phyloP scores from a whole-genome alignment of 352 stramenopile genomes.

The Saprolegnia parasitica region DNA sequence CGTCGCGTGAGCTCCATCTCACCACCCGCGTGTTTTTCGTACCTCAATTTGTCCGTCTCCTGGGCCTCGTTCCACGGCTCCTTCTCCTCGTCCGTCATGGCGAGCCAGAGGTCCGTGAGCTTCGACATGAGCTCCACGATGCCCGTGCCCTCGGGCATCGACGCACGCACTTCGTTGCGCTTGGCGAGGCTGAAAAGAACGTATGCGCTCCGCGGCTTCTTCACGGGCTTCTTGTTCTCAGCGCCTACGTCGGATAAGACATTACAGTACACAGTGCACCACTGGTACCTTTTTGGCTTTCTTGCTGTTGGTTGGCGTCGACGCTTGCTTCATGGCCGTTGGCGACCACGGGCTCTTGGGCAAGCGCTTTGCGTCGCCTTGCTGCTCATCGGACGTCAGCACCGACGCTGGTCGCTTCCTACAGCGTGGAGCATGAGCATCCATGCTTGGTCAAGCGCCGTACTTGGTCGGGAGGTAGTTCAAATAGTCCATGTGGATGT shows the following conservation, averaged over 20 bases:
- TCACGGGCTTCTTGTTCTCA: constrained; percentile 32
- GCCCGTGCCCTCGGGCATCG: constrained; percentile 39
- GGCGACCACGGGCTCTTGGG: constrained; percentile 62
- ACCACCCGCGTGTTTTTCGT: constrained; percentile 28
- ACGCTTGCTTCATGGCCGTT: constrained; percentile 60
- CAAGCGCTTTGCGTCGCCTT: constrained; percentile 34
- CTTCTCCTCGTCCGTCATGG: constrained; percentile 50
- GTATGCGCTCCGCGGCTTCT: constrained; percentile 53
- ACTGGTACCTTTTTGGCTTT: constrained; percentile 48
- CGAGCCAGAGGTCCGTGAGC: constrained; percentile 52
- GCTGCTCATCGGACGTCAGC: constrained; percentile 40
- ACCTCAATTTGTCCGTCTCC: constrained; percentile 55
- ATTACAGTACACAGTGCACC: constrained; percentile 26
- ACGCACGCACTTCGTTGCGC: constrained; percentile 47
- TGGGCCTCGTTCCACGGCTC: constrained; percentile 55
- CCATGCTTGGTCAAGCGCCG: background rate
- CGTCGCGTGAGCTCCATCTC: background rate
- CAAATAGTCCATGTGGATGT: constrained; percentile 19
- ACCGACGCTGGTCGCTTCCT: constrained; percentile 35
- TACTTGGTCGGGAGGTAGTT: constrained; percentile 24
- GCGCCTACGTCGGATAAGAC: constrained; percentile 17
- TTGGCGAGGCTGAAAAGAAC: constrained; percentile 64
- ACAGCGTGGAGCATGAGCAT: background rate
- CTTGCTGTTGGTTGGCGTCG: constrained; percentile 36
- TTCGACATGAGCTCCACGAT: constrained; percentile 61